Base-by-base conservation (phyloP, 2,329 filamentous ascomycete species). In the Diaporthe helianthi region DNA sequence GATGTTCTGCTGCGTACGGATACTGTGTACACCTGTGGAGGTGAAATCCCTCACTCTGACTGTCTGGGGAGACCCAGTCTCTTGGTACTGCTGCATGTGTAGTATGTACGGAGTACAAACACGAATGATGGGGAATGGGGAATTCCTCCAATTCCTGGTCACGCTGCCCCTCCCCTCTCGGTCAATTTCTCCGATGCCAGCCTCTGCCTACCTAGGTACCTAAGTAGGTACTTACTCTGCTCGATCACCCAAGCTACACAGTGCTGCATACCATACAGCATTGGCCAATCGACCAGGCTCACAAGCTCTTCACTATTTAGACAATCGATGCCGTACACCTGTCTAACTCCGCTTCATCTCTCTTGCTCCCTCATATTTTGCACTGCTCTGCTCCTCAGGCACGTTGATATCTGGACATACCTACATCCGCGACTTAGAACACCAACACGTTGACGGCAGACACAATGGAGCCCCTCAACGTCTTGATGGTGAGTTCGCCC, bases 401-500 rank as follows among this genome's bases (percentile, higher is more conserved):
- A 61, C 58, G 36, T 33, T 61, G 58, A 61, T 2, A 29, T 13
- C 38, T 8, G 10, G 26, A 31, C 26, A 33, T 7, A 44, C 31
- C n/a, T 12, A 44, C 26, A 17, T 12, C 31, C 13, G 15, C 26
- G n/a, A n/a, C n/a, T n/a, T n/a, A n/a, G n/a, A 12, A 33, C 22
- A 46, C 54, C 19, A 12, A 24, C 55, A 55, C 55, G 15, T 12
- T 26, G 41, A 49, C 31, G n/a, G 24, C 22, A 63, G 52, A 71
- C 74, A 79, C 51, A 31, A 88, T 88, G 85, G 83, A 86, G 74
- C 86, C 87, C 73, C 84, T 91, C 71, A 90, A 88, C 74, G 89
- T 92, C 74, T 83, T 92, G 78, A 92, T 92, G 89, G 89, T 89
- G 75, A 77, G 83, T 64, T 1, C 77, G 83, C 60, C 1, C 51